A percentile compares a stretch with the other conserved stretches of the same genome.
phyloP scores from a whole-genome alignment of 768 basidiomycete species.

The Punctularia strigosozonata region DNA sequence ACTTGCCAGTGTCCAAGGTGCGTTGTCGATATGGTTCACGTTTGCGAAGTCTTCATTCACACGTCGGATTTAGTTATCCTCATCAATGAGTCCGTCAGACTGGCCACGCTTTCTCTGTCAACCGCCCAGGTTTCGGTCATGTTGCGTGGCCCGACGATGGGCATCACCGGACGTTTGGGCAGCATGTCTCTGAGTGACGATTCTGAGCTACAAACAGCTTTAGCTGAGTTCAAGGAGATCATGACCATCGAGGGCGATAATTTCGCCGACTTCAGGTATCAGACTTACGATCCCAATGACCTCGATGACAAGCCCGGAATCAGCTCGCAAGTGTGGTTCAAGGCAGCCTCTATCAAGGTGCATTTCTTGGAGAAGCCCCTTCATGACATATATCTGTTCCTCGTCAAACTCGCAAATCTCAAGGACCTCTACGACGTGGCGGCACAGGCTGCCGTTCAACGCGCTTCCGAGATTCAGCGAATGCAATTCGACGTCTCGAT shows the following conservation, averaged over 20 bases:
- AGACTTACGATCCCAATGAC: conserved; percentile 73
- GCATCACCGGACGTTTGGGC: conserved; percentile 72
- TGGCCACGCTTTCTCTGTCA: conserved; percentile 83
- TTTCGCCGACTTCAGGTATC: conserved; percentile 88
- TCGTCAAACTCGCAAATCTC: conserved; percentile 76
- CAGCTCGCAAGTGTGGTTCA: conserved; percentile 72
- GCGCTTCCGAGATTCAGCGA: conserved; percentile 83
- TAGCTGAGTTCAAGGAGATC: conserved; percentile 69
- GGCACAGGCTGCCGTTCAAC: conserved; percentile 83
- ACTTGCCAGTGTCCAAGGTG: conserved; percentile 76
- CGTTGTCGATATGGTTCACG: conserved; percentile 12
- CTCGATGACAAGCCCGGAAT: conserved; percentile 59
- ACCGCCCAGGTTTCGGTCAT: conserved; percentile 81
- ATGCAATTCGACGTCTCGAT: conserved; percentile 90
- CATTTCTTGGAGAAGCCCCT: conserved; percentile 87
- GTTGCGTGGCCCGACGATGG: conserved; percentile 59
- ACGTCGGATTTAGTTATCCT: conserved; percentile 46
- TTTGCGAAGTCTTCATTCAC: conserved; percentile 2
- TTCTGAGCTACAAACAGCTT: conserved; percentile 33
- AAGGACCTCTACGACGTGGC: conserved; percentile 94
- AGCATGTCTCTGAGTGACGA: conserved; percentile 76
- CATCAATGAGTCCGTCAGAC: conserved; percentile 50
- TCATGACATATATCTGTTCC: conserved; percentile 76
- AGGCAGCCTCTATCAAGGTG: conserved; percentile 82
- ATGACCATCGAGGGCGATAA: conserved; percentile 91